A percentile compares a stretch with the other conserved stretches of the same genome.
phyloP scores from a whole-genome alignment of 306 rosid species.

The Casuarina cunninghamiana region DNA sequence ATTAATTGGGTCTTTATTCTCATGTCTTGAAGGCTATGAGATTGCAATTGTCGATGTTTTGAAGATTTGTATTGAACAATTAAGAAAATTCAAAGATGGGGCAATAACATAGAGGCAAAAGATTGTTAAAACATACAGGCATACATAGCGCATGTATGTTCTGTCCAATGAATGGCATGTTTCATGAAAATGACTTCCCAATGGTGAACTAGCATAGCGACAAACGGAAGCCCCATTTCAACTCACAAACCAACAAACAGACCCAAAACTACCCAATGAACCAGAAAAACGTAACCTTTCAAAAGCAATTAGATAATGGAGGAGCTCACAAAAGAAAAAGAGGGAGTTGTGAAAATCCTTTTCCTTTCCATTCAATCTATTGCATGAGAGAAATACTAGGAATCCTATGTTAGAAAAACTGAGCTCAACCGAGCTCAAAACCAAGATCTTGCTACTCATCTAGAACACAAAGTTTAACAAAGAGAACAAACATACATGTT shows the following conservation, averaged over 20 bases:
- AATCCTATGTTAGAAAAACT: no score
- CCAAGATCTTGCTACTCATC: no score
- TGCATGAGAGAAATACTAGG: background rate
- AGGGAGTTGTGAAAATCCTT: background rate
- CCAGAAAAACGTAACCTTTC: background rate
- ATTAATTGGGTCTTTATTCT: constrained; percentile 73
- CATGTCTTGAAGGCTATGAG: constrained; percentile 87
- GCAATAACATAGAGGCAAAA: no score
- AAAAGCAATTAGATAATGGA: background rate
- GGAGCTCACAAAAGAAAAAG: background rate
- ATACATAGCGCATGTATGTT: no score
- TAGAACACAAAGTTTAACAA: no score
- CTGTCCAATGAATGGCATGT: no score
- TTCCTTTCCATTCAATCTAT: no score
- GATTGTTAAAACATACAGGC: no score
- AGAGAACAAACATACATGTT: no score
- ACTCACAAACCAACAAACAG: background rate
- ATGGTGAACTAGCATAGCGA: background rate
- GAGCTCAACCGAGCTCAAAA: no score
- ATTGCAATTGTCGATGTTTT: constrained; percentile 64
- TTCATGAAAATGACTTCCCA: background rate
- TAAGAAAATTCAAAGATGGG: no score
- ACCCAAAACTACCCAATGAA: background rate
- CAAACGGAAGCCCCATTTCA: constrained; percentile 35
- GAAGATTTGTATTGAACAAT: constrained; percentile 60